Percentiles rank a stretch among this genome's conserved stretches.
Evolutionary conservation across 768 basidiomycete genomes (phyloP).

Genomic region (Phaffia australis): DNA sequence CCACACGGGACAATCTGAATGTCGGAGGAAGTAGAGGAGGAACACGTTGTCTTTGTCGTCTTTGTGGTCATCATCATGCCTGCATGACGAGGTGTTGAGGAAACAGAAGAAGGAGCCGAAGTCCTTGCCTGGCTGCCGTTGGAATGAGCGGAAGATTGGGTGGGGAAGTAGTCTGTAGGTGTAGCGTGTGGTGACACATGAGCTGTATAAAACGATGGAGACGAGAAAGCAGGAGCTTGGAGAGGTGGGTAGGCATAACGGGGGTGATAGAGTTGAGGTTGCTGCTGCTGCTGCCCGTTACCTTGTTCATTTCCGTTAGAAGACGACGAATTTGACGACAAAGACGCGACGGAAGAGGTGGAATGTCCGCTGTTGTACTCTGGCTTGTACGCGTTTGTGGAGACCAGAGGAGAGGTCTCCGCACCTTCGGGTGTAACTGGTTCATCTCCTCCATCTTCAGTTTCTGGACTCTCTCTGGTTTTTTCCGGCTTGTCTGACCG

Average conservation of each 20-base stretch:
- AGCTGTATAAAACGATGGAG: neutral
- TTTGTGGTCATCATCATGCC: neutral
- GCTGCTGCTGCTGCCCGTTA: too few species aligned
- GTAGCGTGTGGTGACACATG: neutral
- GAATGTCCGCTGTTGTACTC: neutral
- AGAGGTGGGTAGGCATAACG: too few species aligned
- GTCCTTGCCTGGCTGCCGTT: neutral
- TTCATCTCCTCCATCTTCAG: neutral
- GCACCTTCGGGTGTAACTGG: neutral
- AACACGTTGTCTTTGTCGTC: neutral
- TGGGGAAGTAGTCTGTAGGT: neutral
- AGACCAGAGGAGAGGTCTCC: neutral
- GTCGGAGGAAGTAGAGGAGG: neutral
- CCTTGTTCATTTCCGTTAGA: neutral
- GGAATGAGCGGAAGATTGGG: neutral
- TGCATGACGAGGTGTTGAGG: neutral
- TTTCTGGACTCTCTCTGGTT: neutral
- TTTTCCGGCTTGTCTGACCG: constrained; percentile 5
- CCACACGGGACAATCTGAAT: constrained; percentile 51
- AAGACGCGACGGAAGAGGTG: neutral
- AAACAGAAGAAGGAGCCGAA: neutral
- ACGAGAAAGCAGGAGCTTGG: neutral
- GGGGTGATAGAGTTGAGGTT: too few species aligned
- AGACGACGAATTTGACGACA: constrained; percentile 2
- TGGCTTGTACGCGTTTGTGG: neutral